Evolutionary conservation across 352 stramenopile species (phyloP), one percentile per base, ranked within the genome.

Genomic region (Phytophthora chlamydospora): DNA sequence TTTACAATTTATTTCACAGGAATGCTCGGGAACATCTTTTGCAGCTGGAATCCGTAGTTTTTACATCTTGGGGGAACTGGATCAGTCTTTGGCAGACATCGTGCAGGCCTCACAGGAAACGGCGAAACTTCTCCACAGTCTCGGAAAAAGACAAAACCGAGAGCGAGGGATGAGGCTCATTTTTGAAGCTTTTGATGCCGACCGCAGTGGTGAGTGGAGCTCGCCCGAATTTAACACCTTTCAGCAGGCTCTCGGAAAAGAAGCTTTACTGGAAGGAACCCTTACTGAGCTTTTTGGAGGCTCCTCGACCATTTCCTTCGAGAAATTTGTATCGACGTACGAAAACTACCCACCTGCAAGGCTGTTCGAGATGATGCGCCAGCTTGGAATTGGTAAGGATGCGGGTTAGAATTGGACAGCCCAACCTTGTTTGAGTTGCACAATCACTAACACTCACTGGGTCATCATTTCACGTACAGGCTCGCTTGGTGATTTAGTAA

Each of bases 141-240:
- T 89, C 13, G 54, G 66, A 7, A 83, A 83, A 60, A 58, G 43
- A n/a, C 65, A 71, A 33, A 78, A 76, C 39, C 77, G 80, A 34
- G 53, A 86, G 48, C 50, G 43, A 1, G 40, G 75, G 1, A 69
- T 85, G 13, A 55, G 44, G 8, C 66, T 69, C 12, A 66, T 86
- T 29, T 89, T 88, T 57, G 39, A 71, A 21, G 32, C 44, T 2
- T 86, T 85, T 44, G 80, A 86, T 53, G 21, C 57, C 3, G 62
- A 86, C 21, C 66, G 72, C 14, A 76, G 68, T 49, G 71, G 66
- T 2, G 58, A 59, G 19, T 81, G 78, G 62, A 70, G 55, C 32
- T 46, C 85, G 1, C 71, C 87, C 68, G 73, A 89, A 24, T 91
- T 89, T 46, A 91, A 91, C 32, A 42, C 51, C 3, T 84, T 88